Conservation (phyloP, 371 early-diverging fungal genomes). For the Zopfochytrium polystomum region DNA sequence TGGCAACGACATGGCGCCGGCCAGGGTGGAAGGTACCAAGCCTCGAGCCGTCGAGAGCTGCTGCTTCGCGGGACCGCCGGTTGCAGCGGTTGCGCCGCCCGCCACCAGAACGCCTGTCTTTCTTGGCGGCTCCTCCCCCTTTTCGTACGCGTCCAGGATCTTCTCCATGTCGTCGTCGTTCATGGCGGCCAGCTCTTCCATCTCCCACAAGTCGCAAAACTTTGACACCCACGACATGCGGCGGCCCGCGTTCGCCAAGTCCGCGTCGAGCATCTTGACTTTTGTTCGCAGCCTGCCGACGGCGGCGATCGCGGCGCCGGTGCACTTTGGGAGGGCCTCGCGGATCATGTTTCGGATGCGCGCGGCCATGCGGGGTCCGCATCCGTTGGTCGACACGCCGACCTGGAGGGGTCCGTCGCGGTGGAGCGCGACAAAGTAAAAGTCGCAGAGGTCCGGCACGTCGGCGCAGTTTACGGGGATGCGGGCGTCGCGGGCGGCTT, state of each 20-base stretch:
- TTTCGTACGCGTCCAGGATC: constrained; percentile 62
- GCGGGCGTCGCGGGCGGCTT: constrained; percentile 58
- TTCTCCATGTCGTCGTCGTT: constrained; percentile 57
- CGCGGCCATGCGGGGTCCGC: constrained; percentile 83
- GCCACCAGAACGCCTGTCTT: no score
- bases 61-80: not conserved
- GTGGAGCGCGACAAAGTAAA: constrained; percentile 86
- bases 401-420: constrained; percentile 63
- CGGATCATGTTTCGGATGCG: constrained; percentile 69
- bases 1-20: no score
- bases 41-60: no score
- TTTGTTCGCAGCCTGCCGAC: constrained; percentile 72
- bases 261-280: constrained; percentile 59
- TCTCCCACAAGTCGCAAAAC: constrained; percentile 58
- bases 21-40: no score
- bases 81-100: not conserved
- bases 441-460: constrained; percentile 84
- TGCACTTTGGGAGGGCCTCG: constrained; percentile 59
- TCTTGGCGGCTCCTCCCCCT: constrained; percentile 52
- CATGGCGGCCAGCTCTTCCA: constrained; percentile 36
- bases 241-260: constrained; percentile 53
- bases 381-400: constrained; percentile 86
- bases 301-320: constrained; percentile 67
- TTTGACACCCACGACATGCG: constrained; percentile 81
- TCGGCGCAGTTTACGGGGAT: constrained; percentile 93